phyloP scores from a whole-genome alignment of 1,284 basidiomycete species.

The Cryptococcus neoformans region DNA sequence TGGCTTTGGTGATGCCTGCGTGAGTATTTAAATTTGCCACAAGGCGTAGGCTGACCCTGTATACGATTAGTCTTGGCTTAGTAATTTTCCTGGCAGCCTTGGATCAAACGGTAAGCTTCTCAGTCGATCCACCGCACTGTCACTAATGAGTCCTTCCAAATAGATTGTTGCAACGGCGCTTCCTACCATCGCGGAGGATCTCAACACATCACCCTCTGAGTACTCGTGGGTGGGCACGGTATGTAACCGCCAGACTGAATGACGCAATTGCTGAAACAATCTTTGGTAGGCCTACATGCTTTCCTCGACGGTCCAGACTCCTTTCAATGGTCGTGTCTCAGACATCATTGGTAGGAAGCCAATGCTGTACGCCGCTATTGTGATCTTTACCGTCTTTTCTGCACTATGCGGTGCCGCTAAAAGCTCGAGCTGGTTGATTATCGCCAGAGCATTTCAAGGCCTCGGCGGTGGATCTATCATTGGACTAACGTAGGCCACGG shows the following conservation, averaged over 20 bases:
- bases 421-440: slow-evolving; percentile 37
- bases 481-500: slow-evolving; percentile 30
- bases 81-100: slow-evolving; percentile 44
- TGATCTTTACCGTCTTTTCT: slow-evolving; percentile 36
- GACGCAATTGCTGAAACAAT: background rate
- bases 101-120: slow-evolving; percentile 33
- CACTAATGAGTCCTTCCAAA: background rate
- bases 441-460: slow-evolving; percentile 36
- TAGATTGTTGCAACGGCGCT: slow-evolving; percentile 34
- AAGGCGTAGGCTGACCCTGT: slow-evolving; percentile 5
- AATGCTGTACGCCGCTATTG: slow-evolving; percentile 39
- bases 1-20: slow-evolving; percentile 32
- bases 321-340: slow-evolving; percentile 39
- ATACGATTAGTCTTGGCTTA: slow-evolving; percentile 36
- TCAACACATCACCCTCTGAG: slow-evolving; percentile 27
- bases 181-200: slow-evolving; percentile 30
- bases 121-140: background rate
- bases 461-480: slow-evolving; percentile 43
- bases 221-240: slow-evolving; percentile 34
- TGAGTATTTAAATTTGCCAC: slow-evolving; percentile 2
- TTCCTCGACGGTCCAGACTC: slow-evolving; percentile 34
- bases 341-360: slow-evolving; percentile 45
- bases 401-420: slow-evolving; percentile 44
- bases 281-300: slow-evolving; percentile 31
- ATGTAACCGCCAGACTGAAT: background rate